Base-by-base conservation (phyloP, 192 early-diverging fungal species). In the Funneliformis geosporum region DNA sequence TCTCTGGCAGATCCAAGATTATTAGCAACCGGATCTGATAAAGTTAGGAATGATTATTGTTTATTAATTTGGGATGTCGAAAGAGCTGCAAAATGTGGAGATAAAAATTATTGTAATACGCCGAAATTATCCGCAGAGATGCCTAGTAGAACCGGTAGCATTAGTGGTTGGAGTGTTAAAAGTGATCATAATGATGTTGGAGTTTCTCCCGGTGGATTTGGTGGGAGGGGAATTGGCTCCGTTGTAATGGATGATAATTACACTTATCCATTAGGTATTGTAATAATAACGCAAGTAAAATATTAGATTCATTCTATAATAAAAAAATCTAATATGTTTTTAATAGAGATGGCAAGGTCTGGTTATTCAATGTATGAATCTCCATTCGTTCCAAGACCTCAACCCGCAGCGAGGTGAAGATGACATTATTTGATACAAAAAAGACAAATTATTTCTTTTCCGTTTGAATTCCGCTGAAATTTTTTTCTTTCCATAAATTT, bases 51-150 rank as follows among this genome's bases (percentile, higher is more conserved):
- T 70, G 93, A 94, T 61, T 85, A 84, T 28, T 90, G 90, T 72
- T 78, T 95, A 55, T 82, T 93, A 77, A 88, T 95, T 4, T 95
- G 93, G 93, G 93, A 95, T 85, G 80, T 92, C 5, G 89, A 89
- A 67, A 82, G 86, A 70, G 84, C 73, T 42, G 8, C 38, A 16
- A 23, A 11, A 33, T n/a, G 50, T 66, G 10, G 44, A 18, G 33
- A 61, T 76, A 65, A 78, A 66, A 59, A 43, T 43, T 43, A 67
- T 27, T 12, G 23, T 42, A 46, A 9, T 25, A 61, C 44, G 8
- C 27, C 61, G 33, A 76, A 60, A 60, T 44, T 60, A 28, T 39
- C 60, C 12, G n/a, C 65, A 18, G 62, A 78, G 27, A 8, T n/a
- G 21, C 64, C 62, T 42, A 78, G 46, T 40, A 68, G 46, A 55